Conservation (phyloP, 2,329 filamentous ascomycete genomes). For the Stagonosporopsis tanaceti region DNA sequence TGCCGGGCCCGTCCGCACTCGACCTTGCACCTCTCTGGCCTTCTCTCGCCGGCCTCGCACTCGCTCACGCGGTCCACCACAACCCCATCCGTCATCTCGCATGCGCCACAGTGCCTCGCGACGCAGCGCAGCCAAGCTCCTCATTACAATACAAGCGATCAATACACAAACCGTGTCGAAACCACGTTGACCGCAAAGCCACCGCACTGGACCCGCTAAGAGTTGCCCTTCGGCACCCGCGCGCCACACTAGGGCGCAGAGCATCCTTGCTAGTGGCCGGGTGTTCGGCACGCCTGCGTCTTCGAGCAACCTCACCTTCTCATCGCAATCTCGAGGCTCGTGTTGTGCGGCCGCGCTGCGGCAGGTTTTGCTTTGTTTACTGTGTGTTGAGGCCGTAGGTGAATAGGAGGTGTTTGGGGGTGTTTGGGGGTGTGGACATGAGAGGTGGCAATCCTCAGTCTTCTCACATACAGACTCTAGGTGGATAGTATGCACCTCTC, state of each 20-base stretch:
- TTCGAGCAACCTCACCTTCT: constrained; percentile 17
- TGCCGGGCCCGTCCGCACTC: constrained; percentile 10
- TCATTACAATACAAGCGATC: neutral
- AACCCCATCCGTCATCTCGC: neutral
- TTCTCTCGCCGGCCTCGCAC: neutral
- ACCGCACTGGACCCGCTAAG: constrained; percentile 3
- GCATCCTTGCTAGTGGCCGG: constrained; percentile 10
- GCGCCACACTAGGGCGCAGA: constrained; percentile 11
- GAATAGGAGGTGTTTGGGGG: neutral
- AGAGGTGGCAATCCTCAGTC: too few species aligned
- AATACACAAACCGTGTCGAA: neutral
- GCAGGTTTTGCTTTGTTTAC: neutral
- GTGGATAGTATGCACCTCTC: neutral
- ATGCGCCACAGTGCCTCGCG: neutral
- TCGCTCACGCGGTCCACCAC: neutral
- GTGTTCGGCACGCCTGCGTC: constrained; percentile 10
- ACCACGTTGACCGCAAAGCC: constrained; percentile 8
- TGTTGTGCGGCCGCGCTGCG: neutral
- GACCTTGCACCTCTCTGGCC: neutral
- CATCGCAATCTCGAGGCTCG: constrained; percentile 7
- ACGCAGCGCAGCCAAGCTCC: constrained; percentile 5
- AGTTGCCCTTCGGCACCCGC: constrained; percentile 12
- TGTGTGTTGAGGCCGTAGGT: neutral
- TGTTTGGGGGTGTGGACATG: neutral
- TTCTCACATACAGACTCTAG: too few species aligned